Base-by-base conservation (phyloP, 306 rosid species). In the Cotoneaster glaucophyllus region DNA sequence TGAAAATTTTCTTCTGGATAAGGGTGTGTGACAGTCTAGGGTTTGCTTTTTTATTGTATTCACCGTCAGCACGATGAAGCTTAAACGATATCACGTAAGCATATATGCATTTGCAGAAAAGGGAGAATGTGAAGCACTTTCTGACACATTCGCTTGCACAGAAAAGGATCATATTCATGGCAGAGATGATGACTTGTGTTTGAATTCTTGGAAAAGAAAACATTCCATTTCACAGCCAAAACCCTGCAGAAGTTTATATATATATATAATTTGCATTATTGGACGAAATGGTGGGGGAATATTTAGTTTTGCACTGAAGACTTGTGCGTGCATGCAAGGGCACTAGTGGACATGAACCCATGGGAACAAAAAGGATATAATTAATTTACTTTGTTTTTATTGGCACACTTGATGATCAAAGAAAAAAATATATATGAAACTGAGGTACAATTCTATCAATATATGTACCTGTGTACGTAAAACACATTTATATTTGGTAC, bases 91-190 rank as follows among this genome's bases (percentile, higher is more conserved):
- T 18, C n/a, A 18, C 26, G 19, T 19, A 18, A 17, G 50, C 69
- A 32, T 32, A 34, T 39, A 53, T 54, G 34, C 24, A 71, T 54
- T 13, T 54, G 65, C 75, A 32, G 75, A 71, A n/a, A 54, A 34
- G 29, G 39, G n/a, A 64, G 48, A 64, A 25, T 57, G 26, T 19
- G 54, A 58, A 39, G 56, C 53, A 61, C 28, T 61, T 45, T 58
- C 76, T 78, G 81, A 78, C 71, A 78, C 64, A 63, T 53, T 64
- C 70, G 37, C 29, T 32, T 34, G 26, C 26, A 45, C 63, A 31
- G 76, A 50, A 22, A 26, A 22, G 39, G 39, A 1, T 37, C 39
- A 34, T 12, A 64, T 29, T 25, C 29, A 41, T 44, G 67, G 34
- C 54, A 29, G 56, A 63, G 54, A 48, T 15, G 48, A 58, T 65